Percentiles rank a stretch among this genome's conserved stretches.
phyloP scores from a whole-genome alignment of 768 basidiomycete species.

The Amanita pseudoporphyria region DNA sequence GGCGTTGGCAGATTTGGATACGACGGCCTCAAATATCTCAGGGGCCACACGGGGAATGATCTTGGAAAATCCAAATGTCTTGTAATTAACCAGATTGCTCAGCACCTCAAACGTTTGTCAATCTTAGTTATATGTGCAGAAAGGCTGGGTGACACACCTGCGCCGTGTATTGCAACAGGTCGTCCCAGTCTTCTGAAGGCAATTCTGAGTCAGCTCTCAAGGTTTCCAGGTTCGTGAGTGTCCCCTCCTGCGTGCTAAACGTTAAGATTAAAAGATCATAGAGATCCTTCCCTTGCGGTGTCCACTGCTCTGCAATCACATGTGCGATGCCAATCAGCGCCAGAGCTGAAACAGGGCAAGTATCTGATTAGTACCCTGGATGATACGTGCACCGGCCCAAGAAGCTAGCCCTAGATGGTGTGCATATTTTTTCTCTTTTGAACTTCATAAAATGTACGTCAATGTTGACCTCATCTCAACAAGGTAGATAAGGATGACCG shows the following conservation, averaged over 20 bases:
- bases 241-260: constrained; percentile 48
- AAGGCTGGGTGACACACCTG: constrained; percentile 39
- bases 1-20: constrained; percentile 51
- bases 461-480: background rate
- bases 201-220: constrained; percentile 49
- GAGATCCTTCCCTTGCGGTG: constrained; percentile 54
- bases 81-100: constrained; percentile 67
- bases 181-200: constrained; percentile 52
- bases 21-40: constrained; percentile 53
- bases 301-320: constrained; percentile 53
- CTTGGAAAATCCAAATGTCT: constrained; percentile 79
- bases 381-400: constrained; percentile 81
- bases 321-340: background rate
- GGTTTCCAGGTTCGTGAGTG: constrained; percentile 43
- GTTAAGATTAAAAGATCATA: constrained; percentile 64
- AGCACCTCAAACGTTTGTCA: constrained; percentile 27
- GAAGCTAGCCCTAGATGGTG: constrained; percentile 63
- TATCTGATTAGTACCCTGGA: constrained; percentile 37
- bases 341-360: background rate
- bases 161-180: constrained; percentile 58
- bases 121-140: background rate
- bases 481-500: background rate
- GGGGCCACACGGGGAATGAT: constrained; percentile 63
- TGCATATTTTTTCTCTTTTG: constrained; percentile 70
- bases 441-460: constrained; percentile 25